Evolutionary conservation across 106 monocot genomes (phyloP), one percentile per base, ranked within the genome.

Genomic region (Posidonia australis): DNA sequence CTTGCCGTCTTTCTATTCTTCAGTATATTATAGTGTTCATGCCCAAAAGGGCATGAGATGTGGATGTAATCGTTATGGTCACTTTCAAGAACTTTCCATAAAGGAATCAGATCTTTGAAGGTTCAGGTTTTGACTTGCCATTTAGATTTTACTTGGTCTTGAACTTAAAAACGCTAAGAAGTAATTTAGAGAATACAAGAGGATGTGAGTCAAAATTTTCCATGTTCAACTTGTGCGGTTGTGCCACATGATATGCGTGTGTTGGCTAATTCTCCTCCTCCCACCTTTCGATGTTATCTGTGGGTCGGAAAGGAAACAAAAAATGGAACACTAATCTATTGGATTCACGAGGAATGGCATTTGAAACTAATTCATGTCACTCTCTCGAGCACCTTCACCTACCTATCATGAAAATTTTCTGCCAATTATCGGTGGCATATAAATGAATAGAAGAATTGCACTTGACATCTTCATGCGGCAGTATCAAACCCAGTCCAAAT

Each of bases 361-460:
- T n/a, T 18, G 31, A 36, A 60, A 60, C 60, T 60, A 60, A 41
- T 9, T 12, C 31, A 60, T 20, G 18, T 60, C 60, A 60, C 31
- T 9, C 60, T 18, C 14, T 13, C 17, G 13, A 29, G 17, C 36
- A 60, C 14, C 26, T 41, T 5, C 13, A 60, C 60, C 60, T 31
- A 60, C 60, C 31, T 29, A 55, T 26, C 54, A 54, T 26, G 54
- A 20, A 55, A 55, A 55, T 11, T 55, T 55, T 13, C 54, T 3
- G 20, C 5, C 1, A 9, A 54, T 22, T 54, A n/a, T n/a, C n/a
- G n/a, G n/a, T n/a, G n/a, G n/a, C n/a, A n/a, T n/a, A n/a, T n/a
- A n/a, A n/a, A n/a, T n/a, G n/a, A n/a, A n/a, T n/a, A n/a, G n/a
- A n/a, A n/a, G n/a, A n/a, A n/a, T n/a, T n/a, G n/a, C n/a, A n/a